Evolutionary conservation across 2,329 filamentous ascomycete species (phyloP).

Genomic region (Pseudocercospora fuligena): DNA sequence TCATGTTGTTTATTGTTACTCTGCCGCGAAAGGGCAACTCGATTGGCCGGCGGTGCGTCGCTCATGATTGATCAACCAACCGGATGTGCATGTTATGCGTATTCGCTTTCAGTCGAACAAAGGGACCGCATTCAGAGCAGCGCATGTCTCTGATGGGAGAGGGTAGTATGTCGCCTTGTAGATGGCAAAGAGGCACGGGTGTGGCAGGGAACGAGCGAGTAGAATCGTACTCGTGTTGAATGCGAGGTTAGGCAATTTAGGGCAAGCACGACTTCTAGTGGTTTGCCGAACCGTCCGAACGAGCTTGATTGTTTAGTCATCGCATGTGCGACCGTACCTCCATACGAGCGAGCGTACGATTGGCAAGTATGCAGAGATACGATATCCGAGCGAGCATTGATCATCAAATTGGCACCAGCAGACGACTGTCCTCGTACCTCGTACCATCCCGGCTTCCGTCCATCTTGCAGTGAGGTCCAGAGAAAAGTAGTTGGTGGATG

Average conservation of each 20-base stretch:
- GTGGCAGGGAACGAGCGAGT: not conserved
- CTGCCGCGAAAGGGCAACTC: not conserved
- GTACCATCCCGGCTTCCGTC: no score
- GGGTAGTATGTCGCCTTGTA: not conserved
- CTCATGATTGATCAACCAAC: not conserved
- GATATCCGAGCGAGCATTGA: no score
- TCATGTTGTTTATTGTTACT: not conserved
- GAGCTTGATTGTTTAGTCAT: not conserved
- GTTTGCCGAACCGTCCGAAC: not conserved
- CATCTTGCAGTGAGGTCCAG: no score
- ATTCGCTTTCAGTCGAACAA: not conserved
- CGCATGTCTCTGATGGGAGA: not conserved
- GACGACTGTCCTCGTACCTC: no score
- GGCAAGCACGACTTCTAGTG: not conserved
- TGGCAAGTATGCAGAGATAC: no score
- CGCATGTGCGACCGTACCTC: not conserved
- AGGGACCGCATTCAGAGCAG: not conserved
- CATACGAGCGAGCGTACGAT: not conserved
- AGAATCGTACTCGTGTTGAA: not conserved
- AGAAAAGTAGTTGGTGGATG: not conserved
- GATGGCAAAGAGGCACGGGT: not conserved
- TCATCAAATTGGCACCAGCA: not conserved
- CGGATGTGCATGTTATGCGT: not conserved
- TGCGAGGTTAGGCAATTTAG: not conserved
- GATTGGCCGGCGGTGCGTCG: not conserved